These are phyloP conservation scores for Lippia alba DNA, from an alignment of 305 asterid species.

Conservation along the genomic window DNA sequence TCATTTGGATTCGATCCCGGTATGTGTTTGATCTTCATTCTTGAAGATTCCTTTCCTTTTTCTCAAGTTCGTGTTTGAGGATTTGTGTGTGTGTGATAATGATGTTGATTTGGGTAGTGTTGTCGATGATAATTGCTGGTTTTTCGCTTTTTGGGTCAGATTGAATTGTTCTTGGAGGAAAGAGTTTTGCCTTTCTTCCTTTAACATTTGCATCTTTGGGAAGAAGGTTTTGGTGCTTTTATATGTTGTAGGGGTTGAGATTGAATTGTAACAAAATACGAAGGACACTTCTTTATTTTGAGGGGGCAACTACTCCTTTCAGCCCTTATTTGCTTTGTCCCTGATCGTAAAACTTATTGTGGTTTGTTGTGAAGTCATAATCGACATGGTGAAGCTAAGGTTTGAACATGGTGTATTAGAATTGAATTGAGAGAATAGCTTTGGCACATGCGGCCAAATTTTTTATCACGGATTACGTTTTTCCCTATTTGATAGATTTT, in stretches of 20 bases:
- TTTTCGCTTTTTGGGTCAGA: neutral
- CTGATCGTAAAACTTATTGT: neutral
- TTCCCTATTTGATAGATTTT: neutral
- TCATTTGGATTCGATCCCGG: conserved; percentile 91
- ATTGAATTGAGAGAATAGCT: neutral
- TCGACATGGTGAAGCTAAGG: neutral
- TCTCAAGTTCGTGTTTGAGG: conserved; percentile 16
- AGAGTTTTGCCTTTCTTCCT: neutral
- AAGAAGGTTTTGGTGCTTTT: no score
- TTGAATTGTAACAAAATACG: neutral
- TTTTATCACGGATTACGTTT: neutral
- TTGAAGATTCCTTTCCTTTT: neutral
- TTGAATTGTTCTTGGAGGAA: neutral
- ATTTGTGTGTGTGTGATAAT: conserved; percentile 14
- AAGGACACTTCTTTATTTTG: neutral
- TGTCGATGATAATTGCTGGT: neutral
- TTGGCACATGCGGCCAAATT: conserved; percentile 5
- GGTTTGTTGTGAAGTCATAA: neutral
- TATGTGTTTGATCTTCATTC: conserved; percentile 33
- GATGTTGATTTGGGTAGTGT: conserved; percentile 27
- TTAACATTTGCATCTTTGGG: neutral
- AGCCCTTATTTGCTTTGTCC: neutral
- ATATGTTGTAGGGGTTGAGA: no score
- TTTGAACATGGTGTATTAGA: neutral
- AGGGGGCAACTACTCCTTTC: neutral